Percentiles rank a stretch among this genome's conserved stretches.
These are phyloP conservation scores for Boletellus ananas DNA, from an alignment of 768 basidiomycete species.

Conservation along the genomic window DNA sequence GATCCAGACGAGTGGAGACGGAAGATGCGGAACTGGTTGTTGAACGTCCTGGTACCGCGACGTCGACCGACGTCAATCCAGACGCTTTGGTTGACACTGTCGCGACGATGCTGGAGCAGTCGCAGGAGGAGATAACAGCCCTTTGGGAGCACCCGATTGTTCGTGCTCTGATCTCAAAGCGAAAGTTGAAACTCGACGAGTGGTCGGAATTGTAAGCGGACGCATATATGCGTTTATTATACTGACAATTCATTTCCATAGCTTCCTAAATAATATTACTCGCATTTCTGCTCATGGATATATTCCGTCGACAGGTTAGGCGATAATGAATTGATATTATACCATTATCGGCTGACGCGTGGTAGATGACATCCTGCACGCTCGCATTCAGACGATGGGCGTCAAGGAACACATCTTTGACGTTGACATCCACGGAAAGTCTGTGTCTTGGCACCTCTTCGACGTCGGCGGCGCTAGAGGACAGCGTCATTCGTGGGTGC, in stretches of 20 bases:
- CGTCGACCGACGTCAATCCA: constrained; percentile 33
- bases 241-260: constrained; percentile 26
- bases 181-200: constrained; percentile 76
- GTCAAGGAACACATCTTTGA: constrained; percentile 83
- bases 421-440: constrained; percentile 73
- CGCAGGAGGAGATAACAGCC: constrained; percentile 61
- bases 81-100: constrained; percentile 61
- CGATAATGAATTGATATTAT: constrained; percentile 14
- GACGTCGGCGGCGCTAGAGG: constrained; percentile 72
- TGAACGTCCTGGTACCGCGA: constrained; percentile 28
- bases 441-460: constrained; percentile 69
- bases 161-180: constrained; percentile 58
- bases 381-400: constrained; percentile 89
- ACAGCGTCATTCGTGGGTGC: constrained; percentile 76
- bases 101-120: constrained; percentile 53
- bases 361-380: constrained; percentile 80
- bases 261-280: constrained; percentile 71
- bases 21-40: constrained; percentile 28
- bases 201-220: constrained; percentile 80
- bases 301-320: constrained; percentile 67
- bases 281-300: constrained; percentile 70
- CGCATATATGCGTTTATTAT: constrained; percentile 22
- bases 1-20: constrained; percentile 20
- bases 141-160: constrained; percentile 76
- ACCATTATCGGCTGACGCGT: constrained; percentile 26